Base-by-base conservation (phyloP, 768 basidiomycete species). In the Pleurotus platypus region DNA sequence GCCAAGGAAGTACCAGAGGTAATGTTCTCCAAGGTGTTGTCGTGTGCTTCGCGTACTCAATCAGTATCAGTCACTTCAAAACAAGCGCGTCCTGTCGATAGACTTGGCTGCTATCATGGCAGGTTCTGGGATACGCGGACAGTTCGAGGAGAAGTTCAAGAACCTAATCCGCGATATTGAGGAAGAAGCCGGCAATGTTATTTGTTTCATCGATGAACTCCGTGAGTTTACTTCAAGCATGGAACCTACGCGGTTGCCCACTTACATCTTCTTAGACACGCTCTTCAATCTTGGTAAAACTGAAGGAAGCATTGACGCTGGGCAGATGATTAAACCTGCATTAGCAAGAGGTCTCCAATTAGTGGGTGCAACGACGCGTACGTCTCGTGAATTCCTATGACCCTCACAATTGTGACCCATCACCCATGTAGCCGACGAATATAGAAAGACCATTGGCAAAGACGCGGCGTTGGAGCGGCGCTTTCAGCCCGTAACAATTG, bases 121-220 rank as follows among this genome's bases (percentile, higher is more conserved):
- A 5, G 94, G 94, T 1, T 92, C 93, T 1, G 92, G 93, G 0
- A 89, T 96, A 53, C 85, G 94, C 42, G 94, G 94, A 1, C 90
- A 94, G 62, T 95, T 95, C 54, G 94, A 97, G 63, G 92, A 92
- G 69, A 93, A 93, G 63, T 94, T 95, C 80, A 94, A 95, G 68
- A 88, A 85, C 0, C 76, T 97, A 1, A 75, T 96, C n/a, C 82
- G 82, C 24, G 94, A 97, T 65, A 95, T 97, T 57, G 92, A 94
- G 67, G 90, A 86, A 11, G 89, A 92, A 75, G 78, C 81, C 2
- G 86, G 89, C 16, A 84, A 88, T 45, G 86, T 93, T 6, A 95
- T 95, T 38, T 93, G 90, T 66, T 96, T 96, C 72, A 94, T 96
- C 54, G 94, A 95, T 63, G 93, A 96, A 83, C 86, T 96, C 53